phyloP scores from a whole-genome alignment of 73 alveolate genomes.

The Blepharisma stoltei region DNA sequence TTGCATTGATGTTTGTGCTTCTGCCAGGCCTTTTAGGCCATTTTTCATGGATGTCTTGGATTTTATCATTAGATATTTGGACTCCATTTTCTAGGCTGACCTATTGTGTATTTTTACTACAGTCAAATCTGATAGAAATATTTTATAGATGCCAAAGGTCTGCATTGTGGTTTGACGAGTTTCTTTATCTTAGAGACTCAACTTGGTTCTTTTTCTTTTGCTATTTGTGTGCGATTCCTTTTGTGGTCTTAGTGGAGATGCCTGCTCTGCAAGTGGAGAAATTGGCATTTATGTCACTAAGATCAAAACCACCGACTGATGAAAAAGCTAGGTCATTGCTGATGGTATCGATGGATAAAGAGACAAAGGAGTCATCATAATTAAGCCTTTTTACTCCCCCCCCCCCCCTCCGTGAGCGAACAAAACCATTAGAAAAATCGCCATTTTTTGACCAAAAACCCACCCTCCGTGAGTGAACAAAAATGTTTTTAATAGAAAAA shows the following conservation, averaged over 20 bases:
- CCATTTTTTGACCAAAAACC: too few species aligned
- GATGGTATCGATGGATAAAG: too few species aligned
- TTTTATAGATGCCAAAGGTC: background rate
- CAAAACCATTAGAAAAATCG: too few species aligned
- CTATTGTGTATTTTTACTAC: background rate
- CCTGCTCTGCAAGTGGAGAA: slow-evolving; percentile 44
- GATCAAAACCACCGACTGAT: too few species aligned
- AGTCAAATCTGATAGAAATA: background rate
- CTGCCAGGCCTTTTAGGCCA: background rate
- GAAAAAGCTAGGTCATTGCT: too few species aligned
- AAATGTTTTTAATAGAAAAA: too few species aligned
- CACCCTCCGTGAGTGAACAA: too few species aligned
- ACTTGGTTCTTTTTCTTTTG: background rate
- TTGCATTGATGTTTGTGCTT: background rate
- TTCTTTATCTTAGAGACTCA: slow-evolving; percentile 21
- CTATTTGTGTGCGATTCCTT: slow-evolving; percentile 28
- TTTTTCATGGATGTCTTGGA: background rate
- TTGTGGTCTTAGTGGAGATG: slow-evolving; percentile 29
- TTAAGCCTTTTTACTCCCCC: too few species aligned
- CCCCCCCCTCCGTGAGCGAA: too few species aligned
- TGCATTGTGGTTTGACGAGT: background rate
- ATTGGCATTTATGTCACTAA: too few species aligned
- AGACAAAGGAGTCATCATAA: too few species aligned
- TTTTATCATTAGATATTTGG: background rate
- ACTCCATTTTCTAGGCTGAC: slow-evolving; percentile 9